Evolutionary conservation across 345 rosid genomes (phyloP), one percentile per base, ranked within the genome.

Genomic region (Clarkia xantiana): DNA sequence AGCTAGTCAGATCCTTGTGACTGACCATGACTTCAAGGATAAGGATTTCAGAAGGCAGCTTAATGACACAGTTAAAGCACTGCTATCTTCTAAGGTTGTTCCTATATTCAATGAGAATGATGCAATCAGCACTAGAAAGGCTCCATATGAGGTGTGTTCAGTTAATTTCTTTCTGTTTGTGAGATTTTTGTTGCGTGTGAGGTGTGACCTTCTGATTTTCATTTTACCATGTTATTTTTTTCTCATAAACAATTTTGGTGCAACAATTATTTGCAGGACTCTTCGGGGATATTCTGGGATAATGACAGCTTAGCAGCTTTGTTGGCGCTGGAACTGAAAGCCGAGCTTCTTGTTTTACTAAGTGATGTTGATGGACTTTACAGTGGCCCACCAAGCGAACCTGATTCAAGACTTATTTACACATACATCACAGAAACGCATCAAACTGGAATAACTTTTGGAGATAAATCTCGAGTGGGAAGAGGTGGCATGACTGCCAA

Each of bases 401-500:
- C 99, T 11, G 56, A 67, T 45, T 93, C 99, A 61, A 84, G 76
- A 81, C 72, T 93, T 62, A 93, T 93, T 52, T 78, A 73, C 46
- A 93, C 99, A 4, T 87, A 87, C 67, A 36, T 93, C 40, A 78
- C 72, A 59, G 94, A 82, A 62, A 82, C 57, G 57, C 96, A 93
- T 74, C 96, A 76, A 44, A 49, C 68, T 43, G 99, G 73, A 74
- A 84, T 93, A 53, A 93, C 96, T 38, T 87, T 87, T 47, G 99
- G 99, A 39, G 95, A 93, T 72, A 93, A 93, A 69, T 93, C 99
- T 59, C 79, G 99, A 61, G 73, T 93, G 49, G 99, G 99, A 53
- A 80, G 99, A 80, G 99, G 99, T 1, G 99, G 99, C 53, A 93
- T 87, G 99, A 84, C 90, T 18, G 95, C 99, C 9, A 93, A 93